A percentile compares a stretch with the other conserved stretches of the same genome.
Conservation (phyloP, 164 flowering plant genomes). For the Malania oleifera region DNA sequence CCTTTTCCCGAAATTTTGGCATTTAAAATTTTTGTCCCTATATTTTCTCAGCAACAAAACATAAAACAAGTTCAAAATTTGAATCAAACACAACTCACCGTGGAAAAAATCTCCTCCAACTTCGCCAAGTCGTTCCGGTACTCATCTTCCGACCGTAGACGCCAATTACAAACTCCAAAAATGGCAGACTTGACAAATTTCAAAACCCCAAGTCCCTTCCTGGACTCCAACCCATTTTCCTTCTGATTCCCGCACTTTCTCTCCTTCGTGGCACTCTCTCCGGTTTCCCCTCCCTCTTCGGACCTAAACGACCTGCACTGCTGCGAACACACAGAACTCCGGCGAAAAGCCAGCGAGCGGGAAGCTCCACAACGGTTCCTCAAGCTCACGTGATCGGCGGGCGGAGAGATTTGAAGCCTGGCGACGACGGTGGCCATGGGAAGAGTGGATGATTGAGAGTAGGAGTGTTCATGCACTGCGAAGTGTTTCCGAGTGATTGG, state of each 20-base stretch:
- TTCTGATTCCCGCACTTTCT: slow-evolving; percentile 9
- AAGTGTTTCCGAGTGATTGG: too few relatives aligned
- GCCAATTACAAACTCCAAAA: slow-evolving; percentile 28
- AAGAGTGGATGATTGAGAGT: neutral
- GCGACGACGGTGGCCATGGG: slow-evolving; percentile 47
- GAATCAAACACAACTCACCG: slow-evolving; percentile 39
- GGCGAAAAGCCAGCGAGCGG: slow-evolving; percentile 8
- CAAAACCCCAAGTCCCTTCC: slow-evolving; percentile 30
- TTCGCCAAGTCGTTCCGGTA: slow-evolving; percentile 29
- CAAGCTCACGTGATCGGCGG: slow-evolving; percentile 17
- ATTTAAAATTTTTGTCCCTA: neutral
- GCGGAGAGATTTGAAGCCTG: slow-evolving; percentile 40
- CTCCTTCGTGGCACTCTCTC: slow-evolving; percentile 13
- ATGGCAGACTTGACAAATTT: slow-evolving; percentile 30
- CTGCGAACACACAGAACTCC: slow-evolving; percentile 16
- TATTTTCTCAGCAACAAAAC: neutral
- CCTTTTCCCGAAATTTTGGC: too few relatives aligned
- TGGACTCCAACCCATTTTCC: slow-evolving; percentile 15
- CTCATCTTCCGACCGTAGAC: slow-evolving; percentile 20
- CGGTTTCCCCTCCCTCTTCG: slow-evolving; percentile 33
- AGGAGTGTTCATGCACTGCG: neutral
- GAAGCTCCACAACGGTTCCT: slow-evolving; percentile 15
- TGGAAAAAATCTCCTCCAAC: slow-evolving; percentile 46
- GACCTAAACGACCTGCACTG: slow-evolving; percentile 44
- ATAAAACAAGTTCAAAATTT: neutral